Evolutionary conservation across 2,329 filamentous ascomycete genomes (phyloP).

Genomic region (Fusarium chaquense): DNA sequence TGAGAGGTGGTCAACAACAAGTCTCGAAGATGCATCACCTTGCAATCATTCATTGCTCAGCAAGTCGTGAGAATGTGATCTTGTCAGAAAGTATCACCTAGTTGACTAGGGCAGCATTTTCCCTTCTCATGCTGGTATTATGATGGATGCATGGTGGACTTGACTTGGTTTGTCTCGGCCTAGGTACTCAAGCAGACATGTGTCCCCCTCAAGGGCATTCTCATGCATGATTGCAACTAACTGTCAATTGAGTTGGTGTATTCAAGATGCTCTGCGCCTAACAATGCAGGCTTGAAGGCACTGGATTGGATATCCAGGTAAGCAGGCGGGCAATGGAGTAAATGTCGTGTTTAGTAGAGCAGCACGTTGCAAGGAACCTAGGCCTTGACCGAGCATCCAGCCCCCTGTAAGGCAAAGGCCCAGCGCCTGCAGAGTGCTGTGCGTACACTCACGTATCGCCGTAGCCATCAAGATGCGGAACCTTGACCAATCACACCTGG

Average conservation of each 20-base stretch:
- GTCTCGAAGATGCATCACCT: conserved; percentile 12
- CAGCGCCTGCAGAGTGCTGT: conserved; percentile 41
- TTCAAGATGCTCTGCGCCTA: conserved; percentile 27
- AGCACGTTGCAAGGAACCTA: conserved; percentile 1
- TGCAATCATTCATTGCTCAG: conserved; percentile 6
- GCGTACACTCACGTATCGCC: not conserved
- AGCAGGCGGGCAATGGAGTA: not conserved
- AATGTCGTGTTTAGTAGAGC: not conserved
- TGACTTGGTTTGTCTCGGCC: not conserved
- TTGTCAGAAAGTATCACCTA: conserved; percentile 1
- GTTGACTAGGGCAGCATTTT: not conserved
- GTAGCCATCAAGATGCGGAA: conserved; percentile 39
- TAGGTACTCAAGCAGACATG: not conserved
- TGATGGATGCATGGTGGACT: not conserved
- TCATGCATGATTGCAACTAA: conserved; percentile 5
- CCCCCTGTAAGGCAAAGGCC: conserved; percentile 14
- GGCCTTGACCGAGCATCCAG: conserved; percentile 4
- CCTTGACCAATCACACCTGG: conserved; percentile 13
- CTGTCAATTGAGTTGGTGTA: conserved; percentile 20
- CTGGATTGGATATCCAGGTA: conserved; percentile 15
- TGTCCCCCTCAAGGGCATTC: not conserved
- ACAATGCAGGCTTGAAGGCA: conserved; percentile 15
- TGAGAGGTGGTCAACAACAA: conserved; percentile 10
- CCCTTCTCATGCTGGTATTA: not conserved
- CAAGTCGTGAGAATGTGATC: conserved; percentile 6